Conservation (phyloP, 1,139 yeast genomes). For the Pichia sp. region DNA sequence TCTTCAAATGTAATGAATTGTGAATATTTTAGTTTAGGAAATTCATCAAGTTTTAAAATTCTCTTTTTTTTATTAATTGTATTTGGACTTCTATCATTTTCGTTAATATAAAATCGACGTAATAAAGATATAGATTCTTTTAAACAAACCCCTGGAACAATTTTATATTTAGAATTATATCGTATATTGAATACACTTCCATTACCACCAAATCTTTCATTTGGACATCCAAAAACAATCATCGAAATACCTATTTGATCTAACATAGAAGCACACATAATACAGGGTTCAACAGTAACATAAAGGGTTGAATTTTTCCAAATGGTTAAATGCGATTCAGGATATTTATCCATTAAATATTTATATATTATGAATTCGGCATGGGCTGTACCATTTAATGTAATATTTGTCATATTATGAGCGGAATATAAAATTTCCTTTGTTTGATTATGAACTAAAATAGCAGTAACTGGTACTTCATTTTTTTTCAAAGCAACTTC, state of each 20-base stretch:
- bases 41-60: conserved; percentile 58
- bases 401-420: conserved; percentile 82
- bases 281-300: conserved; percentile 97
- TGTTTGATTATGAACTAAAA: conserved; percentile 40
- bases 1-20: conserved; percentile 41
- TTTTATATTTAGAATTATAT: conserved; percentile 34
- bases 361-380: conserved; percentile 87
- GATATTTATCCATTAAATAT: conserved; percentile 34
- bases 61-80: conserved; percentile 74
- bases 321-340: conserved; percentile 27
- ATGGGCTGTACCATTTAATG: conserved; percentile 79
- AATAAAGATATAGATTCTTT: conserved; percentile 78
- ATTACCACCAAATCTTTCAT: conserved; percentile 94
- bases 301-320: conserved; percentile 57
- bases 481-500: conserved; percentile 46
- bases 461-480: conserved; percentile 75
- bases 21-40: conserved; percentile 51
- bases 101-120: conserved; percentile 76
- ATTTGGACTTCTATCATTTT: conserved; percentile 78
- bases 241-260: conserved; percentile 68
- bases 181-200: conserved; percentile 76
- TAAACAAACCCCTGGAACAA: conserved; percentile 69
- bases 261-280: conserved; percentile 94
- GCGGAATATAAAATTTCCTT: conserved; percentile 65
- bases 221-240: conserved; percentile 88